phyloP scores from a whole-genome alignment of 108 stramenopile genomes.

The Hondaea fermentalgiana region DNA sequence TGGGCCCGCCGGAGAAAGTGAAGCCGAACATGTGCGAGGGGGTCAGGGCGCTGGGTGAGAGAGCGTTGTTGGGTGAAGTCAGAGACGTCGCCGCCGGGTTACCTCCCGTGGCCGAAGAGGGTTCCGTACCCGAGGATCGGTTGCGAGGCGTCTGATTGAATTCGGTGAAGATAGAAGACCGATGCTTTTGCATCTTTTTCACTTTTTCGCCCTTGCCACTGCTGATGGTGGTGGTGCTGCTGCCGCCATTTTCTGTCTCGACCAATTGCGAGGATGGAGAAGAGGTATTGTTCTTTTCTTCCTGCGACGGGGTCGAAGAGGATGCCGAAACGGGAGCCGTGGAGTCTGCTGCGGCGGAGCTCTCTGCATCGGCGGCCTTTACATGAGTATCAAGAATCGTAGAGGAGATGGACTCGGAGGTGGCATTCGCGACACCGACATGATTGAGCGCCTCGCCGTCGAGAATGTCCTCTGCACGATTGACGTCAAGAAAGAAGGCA shows the following conservation, averaged over 20 bases:
- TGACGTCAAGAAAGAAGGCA: conserved; percentile 3
- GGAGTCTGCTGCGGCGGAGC: neutral
- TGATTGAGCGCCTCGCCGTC: neutral
- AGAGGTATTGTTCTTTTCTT: no score
- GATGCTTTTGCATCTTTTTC: neutral
- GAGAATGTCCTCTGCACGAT: neutral
- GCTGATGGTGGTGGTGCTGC: no score
- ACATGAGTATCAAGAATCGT: neutral
- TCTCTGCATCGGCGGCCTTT: neutral
- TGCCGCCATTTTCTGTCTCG: no score
- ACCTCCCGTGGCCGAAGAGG: neutral
- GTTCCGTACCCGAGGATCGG: neutral
- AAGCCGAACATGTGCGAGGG: neutral
- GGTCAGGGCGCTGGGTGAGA: no score
- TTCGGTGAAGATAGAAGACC: neutral
- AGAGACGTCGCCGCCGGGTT: neutral
- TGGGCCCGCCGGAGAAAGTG: neutral
- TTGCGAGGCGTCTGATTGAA: neutral
- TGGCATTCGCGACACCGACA: neutral
- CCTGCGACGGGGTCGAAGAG: no score
- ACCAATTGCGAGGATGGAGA: no score
- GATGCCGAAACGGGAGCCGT: no score
- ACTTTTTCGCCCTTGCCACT: no score
- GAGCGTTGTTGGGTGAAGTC: no score
- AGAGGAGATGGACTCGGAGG: neutral